phyloP scores from a whole-genome alignment of 1,284 basidiomycete genomes.

The Fomes fomentarius region DNA sequence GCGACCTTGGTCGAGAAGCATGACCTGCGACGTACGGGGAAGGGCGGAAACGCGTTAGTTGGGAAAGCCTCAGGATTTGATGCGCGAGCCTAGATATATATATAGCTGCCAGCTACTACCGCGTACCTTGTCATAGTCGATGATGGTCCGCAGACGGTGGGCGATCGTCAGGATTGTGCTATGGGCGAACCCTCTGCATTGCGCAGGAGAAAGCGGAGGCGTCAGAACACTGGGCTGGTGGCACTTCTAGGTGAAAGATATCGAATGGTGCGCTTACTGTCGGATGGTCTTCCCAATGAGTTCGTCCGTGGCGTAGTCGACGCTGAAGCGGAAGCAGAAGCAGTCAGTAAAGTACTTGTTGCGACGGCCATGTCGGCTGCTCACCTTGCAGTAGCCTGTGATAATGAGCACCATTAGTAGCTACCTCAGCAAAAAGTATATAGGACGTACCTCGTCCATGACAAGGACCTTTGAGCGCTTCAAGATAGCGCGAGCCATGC shows the following conservation, averaged over 20 bases:
- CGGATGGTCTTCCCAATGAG: constrained; percentile 75
- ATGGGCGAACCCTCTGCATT: constrained; percentile 15
- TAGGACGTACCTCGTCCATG: constrained; percentile 74
- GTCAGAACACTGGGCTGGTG: no score
- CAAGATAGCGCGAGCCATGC: constrained; percentile 84
- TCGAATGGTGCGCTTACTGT: constrained; percentile 66
- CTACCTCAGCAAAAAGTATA: background rate
- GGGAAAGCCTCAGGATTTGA: no score
- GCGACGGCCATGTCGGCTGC: constrained; percentile 15
- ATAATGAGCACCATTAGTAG: background rate
- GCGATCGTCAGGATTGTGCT: constrained; percentile 64
- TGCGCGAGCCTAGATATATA: no score
- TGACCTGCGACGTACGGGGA: constrained; percentile 62
- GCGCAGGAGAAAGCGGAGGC: no score
- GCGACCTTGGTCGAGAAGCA: constrained; percentile 83
- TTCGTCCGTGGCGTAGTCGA: constrained; percentile 80
- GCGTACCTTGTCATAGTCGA: constrained; percentile 56
- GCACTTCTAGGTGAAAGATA: no score
- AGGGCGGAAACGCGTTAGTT: no score
- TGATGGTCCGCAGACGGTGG: constrained; percentile 67
- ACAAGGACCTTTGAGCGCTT: constrained; percentile 78
- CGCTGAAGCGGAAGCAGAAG: no score
- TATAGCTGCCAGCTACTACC: no score
- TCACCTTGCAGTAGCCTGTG: constrained; percentile 68
- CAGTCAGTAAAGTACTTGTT: no score